Evolutionary conservation across 371 early-diverging fungal genomes (phyloP).

Genomic region (Mortierella sp.): DNA sequence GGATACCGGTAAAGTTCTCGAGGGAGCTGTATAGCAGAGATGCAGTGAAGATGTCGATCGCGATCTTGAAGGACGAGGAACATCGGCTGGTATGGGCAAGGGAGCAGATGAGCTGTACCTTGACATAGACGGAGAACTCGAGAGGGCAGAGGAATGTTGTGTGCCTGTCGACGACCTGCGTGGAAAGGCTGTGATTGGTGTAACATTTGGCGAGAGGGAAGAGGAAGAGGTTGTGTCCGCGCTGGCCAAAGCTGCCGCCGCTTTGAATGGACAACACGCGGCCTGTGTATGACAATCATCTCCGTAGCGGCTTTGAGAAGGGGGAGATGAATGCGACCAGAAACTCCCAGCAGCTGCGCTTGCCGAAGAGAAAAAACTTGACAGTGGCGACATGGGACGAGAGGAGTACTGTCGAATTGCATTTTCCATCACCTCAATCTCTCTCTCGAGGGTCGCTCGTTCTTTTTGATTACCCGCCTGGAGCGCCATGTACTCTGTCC

Average conservation of each 20-base stretch:
- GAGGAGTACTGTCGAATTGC: background rate
- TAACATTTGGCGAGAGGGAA: background rate
- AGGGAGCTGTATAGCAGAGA: background rate
- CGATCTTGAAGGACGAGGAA: background rate
- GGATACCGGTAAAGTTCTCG: too few species aligned
- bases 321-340: background rate
- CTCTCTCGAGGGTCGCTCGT: conserved; percentile 2
- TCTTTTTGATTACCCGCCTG: background rate
- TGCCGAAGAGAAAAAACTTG: background rate
- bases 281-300: background rate
- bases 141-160: too few species aligned
- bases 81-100: background rate
- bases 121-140: background rate
- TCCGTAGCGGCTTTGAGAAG: background rate
- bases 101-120: background rate
- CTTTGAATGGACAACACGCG: conserved; percentile 4
- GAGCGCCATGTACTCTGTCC: background rate
- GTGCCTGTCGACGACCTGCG: background rate
- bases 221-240: conserved; percentile 53
- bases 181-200: background rate
- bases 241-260: background rate
- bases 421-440: conserved; percentile 22
- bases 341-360: too few species aligned
- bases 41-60: background rate
- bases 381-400: background rate